A percentile compares a stretch with the other conserved stretches of the same genome.
Conservation (phyloP, 768 basidiomycete species). For the Rhodocollybia butyracea region DNA sequence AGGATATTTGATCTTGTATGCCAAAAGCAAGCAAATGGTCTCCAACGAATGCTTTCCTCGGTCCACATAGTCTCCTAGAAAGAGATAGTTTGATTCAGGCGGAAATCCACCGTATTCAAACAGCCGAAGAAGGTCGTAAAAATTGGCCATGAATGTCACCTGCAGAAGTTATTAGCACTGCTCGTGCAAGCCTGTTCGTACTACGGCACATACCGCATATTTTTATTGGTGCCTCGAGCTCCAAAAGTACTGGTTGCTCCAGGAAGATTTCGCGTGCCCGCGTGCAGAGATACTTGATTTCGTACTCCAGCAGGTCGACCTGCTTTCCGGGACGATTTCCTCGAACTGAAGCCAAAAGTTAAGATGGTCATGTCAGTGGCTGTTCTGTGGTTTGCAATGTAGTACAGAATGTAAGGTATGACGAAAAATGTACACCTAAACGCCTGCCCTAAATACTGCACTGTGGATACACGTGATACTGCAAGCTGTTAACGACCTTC, state of each 20-base stretch:
- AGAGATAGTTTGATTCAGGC: slow-evolving; percentile 99
- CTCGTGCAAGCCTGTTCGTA: slow-evolving; percentile 15
- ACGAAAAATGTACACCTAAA: no score
- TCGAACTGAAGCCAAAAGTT: slow-evolving; percentile 86
- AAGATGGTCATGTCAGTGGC: no score
- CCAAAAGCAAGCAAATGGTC: slow-evolving; percentile 97
- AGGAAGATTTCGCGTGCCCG: slow-evolving; percentile 99
- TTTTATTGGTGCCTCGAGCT: slow-evolving; percentile 99
- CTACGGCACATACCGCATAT: slow-evolving; percentile 85
- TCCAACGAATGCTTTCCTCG: slow-evolving; percentile 98
- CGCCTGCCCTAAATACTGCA: no score
- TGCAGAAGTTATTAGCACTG: slow-evolving; percentile 12
- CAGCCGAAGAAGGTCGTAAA: slow-evolving; percentile 93
- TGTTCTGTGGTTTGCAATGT: no score
- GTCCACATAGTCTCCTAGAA: slow-evolving; percentile 99
- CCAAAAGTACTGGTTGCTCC: slow-evolving; percentile 95
- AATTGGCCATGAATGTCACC: slow-evolving; percentile 99
- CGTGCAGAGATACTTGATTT: slow-evolving; percentile 99
- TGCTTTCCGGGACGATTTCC: slow-evolving; percentile 98
- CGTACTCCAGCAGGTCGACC: slow-evolving; percentile 96
- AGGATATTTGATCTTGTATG: slow-evolving; percentile 99
- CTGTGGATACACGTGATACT: no score
- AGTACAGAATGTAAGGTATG: no score
- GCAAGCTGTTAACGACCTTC: no score
- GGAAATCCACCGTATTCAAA: slow-evolving; percentile 99